Evolutionary conservation across 495 filamentous ascomycete genomes (phyloP).

Genomic region (Lindgomyces ingoldianus): DNA sequence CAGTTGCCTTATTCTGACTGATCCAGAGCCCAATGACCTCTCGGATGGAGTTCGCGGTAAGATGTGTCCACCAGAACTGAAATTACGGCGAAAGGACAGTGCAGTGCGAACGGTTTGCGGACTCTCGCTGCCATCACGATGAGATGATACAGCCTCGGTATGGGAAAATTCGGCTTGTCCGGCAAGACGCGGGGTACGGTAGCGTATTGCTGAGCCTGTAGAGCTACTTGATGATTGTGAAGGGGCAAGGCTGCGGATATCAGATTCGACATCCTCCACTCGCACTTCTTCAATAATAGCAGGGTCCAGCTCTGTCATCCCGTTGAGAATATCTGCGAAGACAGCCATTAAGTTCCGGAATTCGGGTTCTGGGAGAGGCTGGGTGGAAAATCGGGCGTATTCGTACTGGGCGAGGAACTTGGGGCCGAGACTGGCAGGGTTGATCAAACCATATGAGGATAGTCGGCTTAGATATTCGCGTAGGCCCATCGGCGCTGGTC

Average conservation of each 20-base stretch:
- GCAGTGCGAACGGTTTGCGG: slow-evolving; percentile 30
- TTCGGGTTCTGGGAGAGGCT: slow-evolving; percentile 60
- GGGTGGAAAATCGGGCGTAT: slow-evolving; percentile 72
- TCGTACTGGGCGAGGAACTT: slow-evolving; percentile 80
- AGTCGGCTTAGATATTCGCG: slow-evolving; percentile 77
- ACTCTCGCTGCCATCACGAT: slow-evolving; percentile 12
- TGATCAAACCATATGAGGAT: slow-evolving; percentile 64
- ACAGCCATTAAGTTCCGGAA: slow-evolving; percentile 83
- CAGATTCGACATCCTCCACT: slow-evolving; percentile 7
- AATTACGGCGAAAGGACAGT: neutral
- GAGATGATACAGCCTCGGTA: neutral
- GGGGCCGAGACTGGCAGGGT: slow-evolving; percentile 54
- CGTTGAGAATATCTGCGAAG: slow-evolving; percentile 79
- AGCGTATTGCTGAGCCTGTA: slow-evolving; percentile 10
- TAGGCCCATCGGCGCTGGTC: slow-evolving; percentile 72
- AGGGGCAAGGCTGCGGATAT: slow-evolving; percentile 20
- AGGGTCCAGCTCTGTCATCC: slow-evolving; percentile 66
- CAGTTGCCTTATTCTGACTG: slow-evolving; percentile 2
- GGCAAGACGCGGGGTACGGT: slow-evolving; percentile 23
- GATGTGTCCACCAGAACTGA: slow-evolving; percentile 10
- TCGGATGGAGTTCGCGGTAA: slow-evolving; percentile 29
- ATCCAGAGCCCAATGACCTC: slow-evolving; percentile 21
- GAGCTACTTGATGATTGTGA: slow-evolving; percentile 19
- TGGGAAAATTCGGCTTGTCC: slow-evolving; percentile 4
- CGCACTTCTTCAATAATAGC: slow-evolving; percentile 34